phyloP scores from a whole-genome alignment of 345 rosid genomes.

The Salix suchowensis region DNA sequence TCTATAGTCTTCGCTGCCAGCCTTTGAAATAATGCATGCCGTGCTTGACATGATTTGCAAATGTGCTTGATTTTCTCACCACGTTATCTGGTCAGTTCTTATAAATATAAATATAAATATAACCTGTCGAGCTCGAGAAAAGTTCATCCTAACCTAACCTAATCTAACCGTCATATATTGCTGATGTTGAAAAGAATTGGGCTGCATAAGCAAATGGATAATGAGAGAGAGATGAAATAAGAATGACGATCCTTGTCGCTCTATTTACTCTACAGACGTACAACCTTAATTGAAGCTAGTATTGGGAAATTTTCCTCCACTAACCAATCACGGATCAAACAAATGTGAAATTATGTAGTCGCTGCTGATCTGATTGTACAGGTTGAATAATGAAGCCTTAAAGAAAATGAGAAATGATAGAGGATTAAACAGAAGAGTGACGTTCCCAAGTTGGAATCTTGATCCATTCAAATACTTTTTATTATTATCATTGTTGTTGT shows the following conservation, averaged over 20 bases:
- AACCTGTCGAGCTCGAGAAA: too few relatives aligned
- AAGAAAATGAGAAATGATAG: too few relatives aligned
- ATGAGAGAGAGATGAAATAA: neutral
- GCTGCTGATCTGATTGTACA: neutral
- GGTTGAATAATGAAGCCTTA: neutral
- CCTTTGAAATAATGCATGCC: neutral
- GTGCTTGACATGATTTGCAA: slow-evolving; percentile 9
- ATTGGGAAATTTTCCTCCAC: neutral
- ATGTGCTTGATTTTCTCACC: neutral
- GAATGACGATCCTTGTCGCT: neutral
- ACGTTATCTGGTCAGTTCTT: neutral
- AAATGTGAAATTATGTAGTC: neutral
- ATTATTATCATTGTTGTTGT: too few relatives aligned
- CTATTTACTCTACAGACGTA: neutral
- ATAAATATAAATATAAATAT: too few relatives aligned
- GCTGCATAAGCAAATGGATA: too few relatives aligned
- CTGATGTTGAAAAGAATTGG: neutral
- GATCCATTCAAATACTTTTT: too few relatives aligned
- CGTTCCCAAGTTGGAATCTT: too few relatives aligned
- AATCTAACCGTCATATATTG: neutral
- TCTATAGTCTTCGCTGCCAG: neutral
- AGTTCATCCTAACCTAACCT: neutral
- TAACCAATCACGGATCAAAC: too few relatives aligned
- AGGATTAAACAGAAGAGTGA: too few relatives aligned
- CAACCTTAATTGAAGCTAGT: neutral